A percentile compares a stretch with the other conserved stretches of the same genome.
These are phyloP conservation scores for Trichoderma endophyticum DNA, from an alignment of 2,329 filamentous ascomycete genomes.

Conservation along the genomic window DNA sequence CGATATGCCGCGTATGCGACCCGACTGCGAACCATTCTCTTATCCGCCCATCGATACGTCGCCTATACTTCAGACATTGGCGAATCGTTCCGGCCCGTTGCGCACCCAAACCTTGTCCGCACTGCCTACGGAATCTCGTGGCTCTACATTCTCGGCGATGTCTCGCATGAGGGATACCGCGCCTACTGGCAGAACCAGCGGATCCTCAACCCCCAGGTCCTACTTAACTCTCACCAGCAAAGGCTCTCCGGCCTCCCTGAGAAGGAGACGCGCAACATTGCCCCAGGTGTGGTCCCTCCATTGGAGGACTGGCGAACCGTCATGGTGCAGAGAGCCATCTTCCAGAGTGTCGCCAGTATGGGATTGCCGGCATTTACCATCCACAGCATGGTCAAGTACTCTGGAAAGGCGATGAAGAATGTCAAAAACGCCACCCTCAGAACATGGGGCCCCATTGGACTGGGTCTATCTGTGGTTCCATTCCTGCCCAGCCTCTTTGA, in stretches of 20 bases:
- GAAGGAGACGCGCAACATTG: conserved; percentile 28
- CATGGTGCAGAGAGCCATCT: conserved; percentile 85
- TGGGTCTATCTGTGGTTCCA: conserved; percentile 74
- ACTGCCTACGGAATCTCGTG: conserved; percentile 88
- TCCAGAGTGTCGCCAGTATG: conserved; percentile 91
- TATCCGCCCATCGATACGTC: conserved; percentile 90
- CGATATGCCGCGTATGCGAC: conserved; percentile 92
- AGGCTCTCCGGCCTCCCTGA: conserved; percentile 45
- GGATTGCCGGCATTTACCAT: conserved; percentile 91
- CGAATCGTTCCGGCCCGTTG: conserved; percentile 90
- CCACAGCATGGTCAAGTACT: conserved; percentile 87
- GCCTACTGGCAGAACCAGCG: conserved; percentile 85
- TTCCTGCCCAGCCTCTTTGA: conserved; percentile 84
- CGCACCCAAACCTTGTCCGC: conserved; percentile 77
- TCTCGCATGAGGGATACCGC: conserved; percentile 91
- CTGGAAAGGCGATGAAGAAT: conserved; percentile 79
- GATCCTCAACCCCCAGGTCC: conserved; percentile 64
- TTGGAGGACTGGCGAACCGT: conserved; percentile 89
- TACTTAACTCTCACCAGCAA: conserved; percentile 49
- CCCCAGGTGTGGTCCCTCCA: conserved; percentile 54
- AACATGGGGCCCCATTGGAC: conserved; percentile 87
- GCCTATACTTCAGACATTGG: conserved; percentile 96
- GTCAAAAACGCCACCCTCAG: conserved; percentile 71
- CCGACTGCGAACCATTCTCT: conserved; percentile 79
- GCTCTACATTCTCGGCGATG: conserved; percentile 88